These are phyloP conservation scores for Paralagenidium karlingii DNA, from an alignment of 352 stramenopile genomes.

Conservation along the genomic window DNA sequence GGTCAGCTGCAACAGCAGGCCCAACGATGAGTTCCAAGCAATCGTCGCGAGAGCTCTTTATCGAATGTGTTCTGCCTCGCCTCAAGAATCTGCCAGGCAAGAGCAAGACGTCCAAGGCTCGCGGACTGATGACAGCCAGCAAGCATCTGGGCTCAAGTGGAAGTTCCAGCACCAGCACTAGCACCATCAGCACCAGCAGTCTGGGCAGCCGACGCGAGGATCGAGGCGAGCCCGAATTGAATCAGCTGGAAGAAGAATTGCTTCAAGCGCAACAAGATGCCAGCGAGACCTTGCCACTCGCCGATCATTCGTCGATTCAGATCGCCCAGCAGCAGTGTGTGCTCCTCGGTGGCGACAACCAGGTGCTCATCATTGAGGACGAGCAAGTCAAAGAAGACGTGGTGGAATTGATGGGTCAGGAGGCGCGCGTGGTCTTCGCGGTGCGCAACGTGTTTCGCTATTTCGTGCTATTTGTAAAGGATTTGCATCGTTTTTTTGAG, in stretches of 20 bases:
- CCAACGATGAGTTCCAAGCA: conserved; percentile 10
- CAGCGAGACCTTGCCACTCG: conserved; percentile 9
- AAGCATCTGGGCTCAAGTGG: conserved; percentile 4
- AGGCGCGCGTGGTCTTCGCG: conserved; percentile 57
- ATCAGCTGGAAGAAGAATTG: conserved; percentile 1
- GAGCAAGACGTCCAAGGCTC: not conserved
- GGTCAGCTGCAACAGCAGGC: conserved; percentile 4
- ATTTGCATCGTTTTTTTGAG: conserved; percentile 62
- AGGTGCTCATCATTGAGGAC: conserved; percentile 54
- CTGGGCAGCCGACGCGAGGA: not conserved
- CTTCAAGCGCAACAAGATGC: not conserved
- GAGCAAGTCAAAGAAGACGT: conserved; percentile 65
- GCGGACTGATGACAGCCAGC: conserved; percentile 1
- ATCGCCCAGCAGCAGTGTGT: conserved; percentile 48
- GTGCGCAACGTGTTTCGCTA: conserved; percentile 65
- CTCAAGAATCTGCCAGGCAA: not conserved
- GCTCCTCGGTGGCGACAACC: conserved; percentile 48
- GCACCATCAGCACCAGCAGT: not conserved
- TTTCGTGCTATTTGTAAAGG: conserved; percentile 72
- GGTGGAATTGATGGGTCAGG: conserved; percentile 50
- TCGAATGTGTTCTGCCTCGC: not conserved
- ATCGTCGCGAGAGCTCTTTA: conserved; percentile 4
- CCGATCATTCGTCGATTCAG: conserved; percentile 28
- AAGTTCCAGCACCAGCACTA: conserved; percentile 14
- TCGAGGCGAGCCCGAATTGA: not conserved